Conservation (phyloP, 176 grass and related monocot species). For the Aegilops tauschii region DNA sequence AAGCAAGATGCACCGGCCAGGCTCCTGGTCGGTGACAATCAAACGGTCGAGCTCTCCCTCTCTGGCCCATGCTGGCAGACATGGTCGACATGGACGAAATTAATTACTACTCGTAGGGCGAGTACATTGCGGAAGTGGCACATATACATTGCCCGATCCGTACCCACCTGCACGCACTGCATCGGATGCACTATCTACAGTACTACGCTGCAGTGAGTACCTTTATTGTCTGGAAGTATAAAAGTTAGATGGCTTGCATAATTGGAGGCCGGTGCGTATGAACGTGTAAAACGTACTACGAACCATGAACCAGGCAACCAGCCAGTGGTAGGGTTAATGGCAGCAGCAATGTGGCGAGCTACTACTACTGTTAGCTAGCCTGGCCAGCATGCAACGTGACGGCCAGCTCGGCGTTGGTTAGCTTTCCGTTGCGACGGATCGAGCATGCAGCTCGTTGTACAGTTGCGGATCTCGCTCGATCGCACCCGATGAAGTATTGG, state of each 20-base stretch:
- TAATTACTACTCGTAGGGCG: no score
- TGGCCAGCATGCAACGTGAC: constrained; percentile 38
- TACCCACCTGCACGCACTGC: not conserved
- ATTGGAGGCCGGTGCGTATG: not conserved
- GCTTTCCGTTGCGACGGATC: constrained; percentile 11
- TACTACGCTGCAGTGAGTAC: no score
- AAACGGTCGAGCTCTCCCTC: no score
- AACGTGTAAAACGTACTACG: not conserved
- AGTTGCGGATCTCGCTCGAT: not conserved
- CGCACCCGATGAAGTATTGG: no score
- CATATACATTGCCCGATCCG: no score
- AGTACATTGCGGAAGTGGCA: no score
- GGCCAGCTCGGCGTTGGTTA: constrained; percentile 45
- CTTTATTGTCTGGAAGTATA: not conserved
- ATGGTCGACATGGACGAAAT: no score
- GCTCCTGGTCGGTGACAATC: no score
- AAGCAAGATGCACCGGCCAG: no score
- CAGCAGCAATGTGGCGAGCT: not conserved
- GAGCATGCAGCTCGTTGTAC: not conserved
- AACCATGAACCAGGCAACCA: not conserved
- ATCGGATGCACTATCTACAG: no score
- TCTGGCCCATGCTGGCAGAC: no score
- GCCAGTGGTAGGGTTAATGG: not conserved
- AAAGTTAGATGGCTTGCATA: not conserved
- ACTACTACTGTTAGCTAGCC: not conserved